These are phyloP conservation scores for Termitomyces heimii DNA, from an alignment of 768 basidiomycete genomes.

Conservation along the genomic window DNA sequence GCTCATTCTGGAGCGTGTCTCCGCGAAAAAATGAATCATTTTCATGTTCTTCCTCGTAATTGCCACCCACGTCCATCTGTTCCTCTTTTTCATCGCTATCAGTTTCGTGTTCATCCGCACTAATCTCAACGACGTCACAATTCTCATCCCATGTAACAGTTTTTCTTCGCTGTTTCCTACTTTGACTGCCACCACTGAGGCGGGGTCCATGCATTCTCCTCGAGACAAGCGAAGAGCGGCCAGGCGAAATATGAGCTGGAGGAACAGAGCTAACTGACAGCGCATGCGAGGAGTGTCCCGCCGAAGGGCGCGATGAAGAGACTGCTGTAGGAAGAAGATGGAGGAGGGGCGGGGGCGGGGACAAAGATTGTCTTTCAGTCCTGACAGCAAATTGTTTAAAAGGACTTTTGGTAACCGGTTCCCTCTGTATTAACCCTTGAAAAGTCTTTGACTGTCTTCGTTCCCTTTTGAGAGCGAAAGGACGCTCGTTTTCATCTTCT, in stretches of 20 bases:
- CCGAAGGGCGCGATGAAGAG: constrained; percentile 8
- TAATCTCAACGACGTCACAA: constrained; percentile 81
- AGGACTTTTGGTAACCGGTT: constrained; percentile 80
- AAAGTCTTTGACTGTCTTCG: constrained; percentile 71
- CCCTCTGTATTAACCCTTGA: constrained; percentile 67
- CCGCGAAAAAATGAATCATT: constrained; percentile 36
- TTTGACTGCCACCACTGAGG: constrained; percentile 35
- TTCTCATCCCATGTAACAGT: constrained; percentile 77
- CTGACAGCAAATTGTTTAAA: constrained; percentile 41
- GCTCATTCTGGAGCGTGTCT: constrained; percentile 27
- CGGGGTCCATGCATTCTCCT: constrained; percentile 76
- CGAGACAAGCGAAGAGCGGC: constrained; percentile 64
- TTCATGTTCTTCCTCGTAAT: constrained; percentile 25
- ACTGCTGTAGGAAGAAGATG: background rate
- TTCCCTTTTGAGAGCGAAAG: constrained; percentile 63
- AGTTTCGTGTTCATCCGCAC: constrained; percentile 38
- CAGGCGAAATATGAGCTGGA: constrained; percentile 38
- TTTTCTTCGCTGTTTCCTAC: constrained; percentile 54
- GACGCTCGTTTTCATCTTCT: constrained; percentile 64
- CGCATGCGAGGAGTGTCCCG: constrained; percentile 9
- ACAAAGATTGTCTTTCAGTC: constrained; percentile 18
- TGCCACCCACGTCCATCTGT: constrained; percentile 18
- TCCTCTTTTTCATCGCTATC: constrained; percentile 25
- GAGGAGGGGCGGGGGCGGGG: background rate
- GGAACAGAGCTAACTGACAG: constrained; percentile 23